Percentiles rank a stretch among this genome's conserved stretches.
Evolutionary conservation across 306 rosid species (phyloP).

Genomic region (barrel medic (Medicago truncatula)): MtrunA17r5.0-ANR NC_053046.1:16609001-16609500

Average conservation of each 20-base stretch:
- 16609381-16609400: background rate
- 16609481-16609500: conserved; percentile 29
- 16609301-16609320: no score
- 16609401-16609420: conserved; percentile 47
- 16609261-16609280: conserved; percentile 49
- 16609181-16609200: conserved; percentile 6
- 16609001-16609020: no score
- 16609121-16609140: no score
- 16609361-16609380: background rate
- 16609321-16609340: no score
- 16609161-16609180: no score
- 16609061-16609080: no score
- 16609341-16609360: no score
- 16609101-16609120: conserved; percentile 44
- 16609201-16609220: conserved; percentile 46
- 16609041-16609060: no score
- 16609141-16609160: no score
- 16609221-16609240: conserved; percentile 56
- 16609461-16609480: conserved; percentile 35
- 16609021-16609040: no score
- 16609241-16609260: conserved; percentile 44
- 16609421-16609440: conserved; percentile 46
- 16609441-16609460: background rate
- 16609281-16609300: no score
- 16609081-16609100: background rate